Evolutionary conservation across 345 rosid genomes (phyloP).

Genomic region (Excoecaria agallocha): DNA sequence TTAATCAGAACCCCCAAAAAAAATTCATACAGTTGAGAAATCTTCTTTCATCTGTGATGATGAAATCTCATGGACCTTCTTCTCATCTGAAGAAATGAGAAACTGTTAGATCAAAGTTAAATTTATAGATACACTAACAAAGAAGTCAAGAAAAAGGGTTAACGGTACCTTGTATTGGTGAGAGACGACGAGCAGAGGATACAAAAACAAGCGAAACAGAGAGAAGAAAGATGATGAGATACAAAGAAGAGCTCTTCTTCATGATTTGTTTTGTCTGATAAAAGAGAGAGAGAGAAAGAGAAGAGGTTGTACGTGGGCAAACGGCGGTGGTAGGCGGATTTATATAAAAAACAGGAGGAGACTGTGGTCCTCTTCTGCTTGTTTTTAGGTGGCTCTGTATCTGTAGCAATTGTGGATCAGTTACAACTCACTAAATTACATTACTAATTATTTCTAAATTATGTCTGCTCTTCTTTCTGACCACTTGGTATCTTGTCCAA

Average conservation of each 20-base stretch:
- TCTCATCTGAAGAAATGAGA: constrained; percentile 13
- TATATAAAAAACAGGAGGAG: too few species aligned
- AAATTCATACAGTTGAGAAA: constrained; percentile 24
- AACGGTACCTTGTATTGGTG: constrained; percentile 22
- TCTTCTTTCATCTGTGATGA: constrained; percentile 11
- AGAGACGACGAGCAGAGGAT: constrained; percentile 31
- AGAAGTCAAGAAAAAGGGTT: not conserved
- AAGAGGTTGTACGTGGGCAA: not conserved
- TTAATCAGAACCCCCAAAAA: too few species aligned
- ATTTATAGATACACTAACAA: not conserved
- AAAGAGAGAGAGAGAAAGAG: not conserved
- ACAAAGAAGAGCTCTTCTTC: constrained; percentile 10
- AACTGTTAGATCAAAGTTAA: not conserved
- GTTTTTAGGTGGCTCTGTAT: too few species aligned
- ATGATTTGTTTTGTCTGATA: constrained; percentile 3
- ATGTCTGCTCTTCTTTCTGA: too few species aligned
- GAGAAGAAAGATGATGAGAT: not conserved
- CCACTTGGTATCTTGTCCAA: too few species aligned
- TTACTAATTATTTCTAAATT: too few species aligned
- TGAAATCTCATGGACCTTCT: not conserved
- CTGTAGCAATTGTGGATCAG: too few species aligned
- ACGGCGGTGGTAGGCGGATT: too few species aligned
- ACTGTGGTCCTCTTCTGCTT: too few species aligned
- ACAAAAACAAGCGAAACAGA: constrained; percentile 18
- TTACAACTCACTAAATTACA: too few species aligned